These are phyloP conservation scores for Ramularia endophylla DNA, from an alignment of 2,329 filamentous ascomycete genomes.

Conservation along the genomic window DNA sequence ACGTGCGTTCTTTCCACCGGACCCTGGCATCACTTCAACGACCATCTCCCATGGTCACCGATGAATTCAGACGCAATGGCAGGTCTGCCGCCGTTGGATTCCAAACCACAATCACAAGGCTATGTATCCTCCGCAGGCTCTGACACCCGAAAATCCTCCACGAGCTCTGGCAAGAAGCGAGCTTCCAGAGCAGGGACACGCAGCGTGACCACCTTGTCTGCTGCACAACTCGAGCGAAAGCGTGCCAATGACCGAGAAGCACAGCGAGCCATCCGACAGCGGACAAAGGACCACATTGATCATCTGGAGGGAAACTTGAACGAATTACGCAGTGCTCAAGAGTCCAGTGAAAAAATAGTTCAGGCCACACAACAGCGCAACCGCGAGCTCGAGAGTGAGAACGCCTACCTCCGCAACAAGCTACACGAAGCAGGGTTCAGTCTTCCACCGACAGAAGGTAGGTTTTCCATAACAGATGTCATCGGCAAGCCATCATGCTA, in stretches of 20 bases:
- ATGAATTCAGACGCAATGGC: constrained; percentile 25
- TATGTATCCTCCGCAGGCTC: constrained; percentile 27
- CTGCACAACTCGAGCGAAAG: constrained; percentile 54
- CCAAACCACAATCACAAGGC: constrained; percentile 19
- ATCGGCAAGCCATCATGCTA: background rate
- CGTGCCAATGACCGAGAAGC: constrained; percentile 56
- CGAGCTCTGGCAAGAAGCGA: constrained; percentile 38
- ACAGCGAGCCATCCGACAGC: constrained; percentile 53
- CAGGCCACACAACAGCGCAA: constrained; percentile 49
- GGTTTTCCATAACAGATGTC: background rate
- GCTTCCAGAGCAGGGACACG: constrained; percentile 51
- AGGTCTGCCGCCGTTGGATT: constrained; percentile 17
- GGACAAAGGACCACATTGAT: constrained; percentile 56
- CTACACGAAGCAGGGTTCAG: constrained; percentile 40
- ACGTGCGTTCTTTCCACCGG: constrained; percentile 27
- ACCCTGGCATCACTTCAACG: constrained; percentile 26
- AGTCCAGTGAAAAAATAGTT: constrained; percentile 41
- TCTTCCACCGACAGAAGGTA: constrained; percentile 14
- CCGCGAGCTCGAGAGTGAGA: constrained; percentile 50
- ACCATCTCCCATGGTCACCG: constrained; percentile 26
- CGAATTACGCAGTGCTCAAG: constrained; percentile 45
- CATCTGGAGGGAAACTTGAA: constrained; percentile 50
- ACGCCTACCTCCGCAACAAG: constrained; percentile 46
- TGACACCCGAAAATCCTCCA: constrained; percentile 22
- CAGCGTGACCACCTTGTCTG: constrained; percentile 52